Conservation (phyloP, 768 basidiomycete species). For the Suillus subalutaceus region DNA sequence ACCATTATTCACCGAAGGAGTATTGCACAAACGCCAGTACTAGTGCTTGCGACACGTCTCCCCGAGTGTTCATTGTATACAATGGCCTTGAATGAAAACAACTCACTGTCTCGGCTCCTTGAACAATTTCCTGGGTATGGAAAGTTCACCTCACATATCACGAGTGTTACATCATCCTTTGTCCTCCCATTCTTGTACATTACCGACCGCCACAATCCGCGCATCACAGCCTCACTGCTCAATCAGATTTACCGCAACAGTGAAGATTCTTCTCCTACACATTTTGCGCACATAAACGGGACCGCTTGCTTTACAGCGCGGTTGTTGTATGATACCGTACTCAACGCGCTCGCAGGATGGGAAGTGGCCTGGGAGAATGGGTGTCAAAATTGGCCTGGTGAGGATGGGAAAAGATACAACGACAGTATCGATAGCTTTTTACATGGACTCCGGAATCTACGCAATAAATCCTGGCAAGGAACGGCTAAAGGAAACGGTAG, state of each 20-base stretch:
- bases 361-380: conserved; percentile 61
- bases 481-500: conserved; percentile 36
- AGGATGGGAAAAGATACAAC: conserved; percentile 52
- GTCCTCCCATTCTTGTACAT: conserved; percentile 73
- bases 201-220: conserved; percentile 55
- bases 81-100: conserved; percentile 23
- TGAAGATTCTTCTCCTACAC: conserved; percentile 29
- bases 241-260: conserved; percentile 36
- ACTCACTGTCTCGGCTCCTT: conserved; percentile 10
- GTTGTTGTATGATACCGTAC: conserved; percentile 64
- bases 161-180: conserved; percentile 33
- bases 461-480: conserved; percentile 19
- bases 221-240: conserved; percentile 49
- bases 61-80: neutral
- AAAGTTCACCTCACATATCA: conserved; percentile 27
- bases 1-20: neutral
- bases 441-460: conserved; percentile 58
- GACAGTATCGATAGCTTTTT: conserved; percentile 70
- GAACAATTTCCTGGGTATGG: conserved; percentile 28
- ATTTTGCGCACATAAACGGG: conserved; percentile 54
- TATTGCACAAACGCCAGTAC: neutral
- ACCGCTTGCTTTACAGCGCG: conserved; percentile 63
- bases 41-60: neutral
- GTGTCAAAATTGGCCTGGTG: conserved; percentile 57
- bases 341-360: conserved; percentile 64